Evolutionary conservation across 345 rosid genomes (phyloP).

Genomic region (Sisymbrium altissimum): DNA sequence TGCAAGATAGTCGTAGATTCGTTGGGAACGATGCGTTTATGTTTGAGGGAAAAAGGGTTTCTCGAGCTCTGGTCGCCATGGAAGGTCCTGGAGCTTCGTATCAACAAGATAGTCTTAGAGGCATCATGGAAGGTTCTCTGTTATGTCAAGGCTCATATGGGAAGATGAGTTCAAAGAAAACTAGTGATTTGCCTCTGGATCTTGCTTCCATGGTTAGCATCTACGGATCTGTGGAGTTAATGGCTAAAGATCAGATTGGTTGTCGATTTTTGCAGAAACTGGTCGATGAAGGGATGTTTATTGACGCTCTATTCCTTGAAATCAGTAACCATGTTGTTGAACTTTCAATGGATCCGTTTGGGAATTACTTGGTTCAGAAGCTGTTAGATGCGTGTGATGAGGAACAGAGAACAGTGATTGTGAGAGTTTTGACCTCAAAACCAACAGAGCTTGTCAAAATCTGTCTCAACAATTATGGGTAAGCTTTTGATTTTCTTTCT

Average conservation of each 20-base stretch:
- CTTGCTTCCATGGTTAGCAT: slow-evolving; percentile 38
- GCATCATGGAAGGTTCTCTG: slow-evolving; percentile 29
- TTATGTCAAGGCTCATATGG: too few species aligned
- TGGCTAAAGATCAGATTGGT: slow-evolving; percentile 61
- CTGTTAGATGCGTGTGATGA: slow-evolving; percentile 43
- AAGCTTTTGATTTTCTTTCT: slow-evolving; percentile 2
- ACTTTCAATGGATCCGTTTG: slow-evolving; percentile 56
- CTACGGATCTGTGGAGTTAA: slow-evolving; percentile 39
- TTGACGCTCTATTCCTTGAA: slow-evolving; percentile 39
- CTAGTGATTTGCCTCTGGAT: slow-evolving; percentile 10
- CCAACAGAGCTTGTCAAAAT: slow-evolving; percentile 43
- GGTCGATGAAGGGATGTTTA: slow-evolving; percentile 45
- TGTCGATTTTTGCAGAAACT: slow-evolving; percentile 50
- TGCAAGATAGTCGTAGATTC: background rate
- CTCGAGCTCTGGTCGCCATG: too few species aligned
- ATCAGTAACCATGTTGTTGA: slow-evolving; percentile 41
- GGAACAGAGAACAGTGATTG: slow-evolving; percentile 44
- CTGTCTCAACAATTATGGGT: slow-evolving; percentile 62
- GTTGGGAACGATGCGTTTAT: background rate
- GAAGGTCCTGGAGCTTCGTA: background rate
- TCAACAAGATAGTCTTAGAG: too few species aligned
- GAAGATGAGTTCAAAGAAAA: background rate
- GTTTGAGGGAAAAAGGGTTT: slow-evolving; percentile 30
- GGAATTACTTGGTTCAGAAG: slow-evolving; percentile 62
- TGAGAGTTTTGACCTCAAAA: slow-evolving; percentile 38